Conservation (phyloP, 2,329 filamentous ascomycete species). For the Calonectria crousiana region DNA sequence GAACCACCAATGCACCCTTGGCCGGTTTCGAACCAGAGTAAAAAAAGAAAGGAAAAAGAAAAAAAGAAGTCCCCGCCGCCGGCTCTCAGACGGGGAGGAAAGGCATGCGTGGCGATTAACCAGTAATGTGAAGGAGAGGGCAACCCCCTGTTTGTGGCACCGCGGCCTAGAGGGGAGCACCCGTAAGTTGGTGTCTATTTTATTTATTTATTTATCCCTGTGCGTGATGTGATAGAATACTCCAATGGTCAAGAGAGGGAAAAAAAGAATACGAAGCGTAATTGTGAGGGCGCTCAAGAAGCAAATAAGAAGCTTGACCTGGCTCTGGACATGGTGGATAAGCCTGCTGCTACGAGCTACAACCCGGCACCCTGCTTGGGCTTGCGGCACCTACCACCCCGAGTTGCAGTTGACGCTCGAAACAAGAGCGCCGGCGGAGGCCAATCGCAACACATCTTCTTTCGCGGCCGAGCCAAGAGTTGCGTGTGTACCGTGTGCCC, state of each 20-base stretch:
- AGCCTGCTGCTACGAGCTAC: not conserved
- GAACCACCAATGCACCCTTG: not conserved
- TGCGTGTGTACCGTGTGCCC: not conserved
- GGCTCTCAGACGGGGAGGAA: constrained; percentile 1
- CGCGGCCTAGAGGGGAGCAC: not conserved
- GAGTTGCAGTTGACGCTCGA: not conserved
- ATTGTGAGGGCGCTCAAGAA: constrained; percentile 9
- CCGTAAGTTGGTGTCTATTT: not conserved
- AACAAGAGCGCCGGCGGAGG: not conserved
- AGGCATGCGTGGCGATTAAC: not conserved
- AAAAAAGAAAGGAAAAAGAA: not conserved
- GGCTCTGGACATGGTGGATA: not conserved
- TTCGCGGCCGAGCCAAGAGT: not conserved
- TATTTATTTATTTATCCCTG: not conserved
- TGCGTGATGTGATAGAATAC: not conserved
- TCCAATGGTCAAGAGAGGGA: not conserved
- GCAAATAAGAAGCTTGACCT: constrained; percentile 5
- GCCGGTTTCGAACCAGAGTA: not conserved
- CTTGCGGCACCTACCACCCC: constrained; percentile 1
- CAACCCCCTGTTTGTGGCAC: constrained; percentile 1
- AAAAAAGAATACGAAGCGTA: not conserved
- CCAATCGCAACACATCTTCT: constrained; percentile 4
- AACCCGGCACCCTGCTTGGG: constrained; percentile 2
- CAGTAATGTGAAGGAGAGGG: not conserved
- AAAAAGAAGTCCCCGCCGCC: not conserved